A percentile compares a stretch with the other conserved stretches of the same genome.
Conservation (phyloP, 2,329 filamentous ascomycete species). For the Epichloe brachyelytri region DNA sequence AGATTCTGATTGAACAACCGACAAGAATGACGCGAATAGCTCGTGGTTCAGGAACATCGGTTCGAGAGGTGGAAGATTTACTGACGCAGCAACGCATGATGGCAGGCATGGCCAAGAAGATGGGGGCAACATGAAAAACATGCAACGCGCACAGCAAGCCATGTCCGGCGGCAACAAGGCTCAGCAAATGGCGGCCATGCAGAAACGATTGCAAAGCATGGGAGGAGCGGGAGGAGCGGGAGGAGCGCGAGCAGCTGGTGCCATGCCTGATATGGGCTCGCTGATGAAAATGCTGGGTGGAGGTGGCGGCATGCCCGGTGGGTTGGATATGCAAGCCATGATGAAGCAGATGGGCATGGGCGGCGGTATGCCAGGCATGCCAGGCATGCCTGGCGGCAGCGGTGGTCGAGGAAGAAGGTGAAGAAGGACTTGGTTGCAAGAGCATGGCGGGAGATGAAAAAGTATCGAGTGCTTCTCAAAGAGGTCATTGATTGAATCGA, state of each 20-base stretch:
- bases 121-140: conserved; percentile 98
- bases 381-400: conserved; percentile 11
- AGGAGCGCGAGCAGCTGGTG: conserved; percentile 44
- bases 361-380: not conserved
- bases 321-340: conserved; percentile 71
- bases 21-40: conserved; percentile 88
- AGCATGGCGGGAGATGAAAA: too few species aligned
- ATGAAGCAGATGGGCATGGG: conserved; percentile 59
- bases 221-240: conserved; percentile 46
- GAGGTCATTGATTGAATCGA: too few species aligned
- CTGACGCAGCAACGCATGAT: conserved; percentile 98
- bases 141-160: conserved; percentile 83
- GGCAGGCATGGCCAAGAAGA: conserved; percentile 98
- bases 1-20: conserved; percentile 84
- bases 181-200: conserved; percentile 92
- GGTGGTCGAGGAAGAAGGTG: conserved; percentile 20
- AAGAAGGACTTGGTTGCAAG: not conserved
- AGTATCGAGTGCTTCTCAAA: too few species aligned
- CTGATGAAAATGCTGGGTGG: conserved; percentile 86
- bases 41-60: conserved; percentile 76
- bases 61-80: conserved; percentile 81
- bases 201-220: conserved; percentile 89
- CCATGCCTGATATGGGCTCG: conserved; percentile 71
- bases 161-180: conserved; percentile 86
- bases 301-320: conserved; percentile 49